Percentiles rank a stretch among this genome's conserved stretches.
Conservation (phyloP, 371 early-diverging fungal species). For the Furculomyces boomerangus region DNA sequence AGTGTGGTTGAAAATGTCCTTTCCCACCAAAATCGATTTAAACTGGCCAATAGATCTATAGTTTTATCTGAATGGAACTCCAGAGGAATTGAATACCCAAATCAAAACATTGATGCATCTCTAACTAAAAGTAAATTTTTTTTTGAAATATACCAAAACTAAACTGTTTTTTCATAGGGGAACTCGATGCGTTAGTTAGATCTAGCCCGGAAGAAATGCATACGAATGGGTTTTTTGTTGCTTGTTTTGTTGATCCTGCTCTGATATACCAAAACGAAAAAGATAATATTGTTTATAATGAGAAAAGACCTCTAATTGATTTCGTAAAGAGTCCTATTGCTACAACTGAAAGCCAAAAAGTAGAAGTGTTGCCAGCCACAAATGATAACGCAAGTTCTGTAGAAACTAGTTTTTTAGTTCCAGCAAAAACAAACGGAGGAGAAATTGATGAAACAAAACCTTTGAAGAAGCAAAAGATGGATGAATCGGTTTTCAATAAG, state of each 20-base stretch:
- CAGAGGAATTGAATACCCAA: conserved; percentile 40
- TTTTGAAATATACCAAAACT: not conserved
- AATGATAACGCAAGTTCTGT: not conserved
- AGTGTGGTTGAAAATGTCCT: conserved; percentile 61
- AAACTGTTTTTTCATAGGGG: conserved; percentile 9
- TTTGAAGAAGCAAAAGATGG: not conserved
- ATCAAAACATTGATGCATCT: conserved; percentile 12
- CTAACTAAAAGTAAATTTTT: conserved; percentile 7
- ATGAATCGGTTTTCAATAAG: not conserved
- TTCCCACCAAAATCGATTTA: conserved; percentile 30
- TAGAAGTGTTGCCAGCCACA: not conserved
- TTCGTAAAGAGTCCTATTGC: not conserved
- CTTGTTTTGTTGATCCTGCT: conserved; percentile 36
- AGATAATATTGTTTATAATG: not conserved
- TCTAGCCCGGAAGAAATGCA: conserved; percentile 45
- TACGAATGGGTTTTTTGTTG: conserved; percentile 76
- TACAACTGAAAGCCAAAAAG: not conserved
- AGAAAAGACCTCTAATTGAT: too few species aligned
- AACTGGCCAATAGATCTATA: conserved; percentile 30
- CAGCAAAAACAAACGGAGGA: not conserved
- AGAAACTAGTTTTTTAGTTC: not conserved
- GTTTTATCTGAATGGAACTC: conserved; percentile 57
- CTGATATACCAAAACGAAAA: not conserved
- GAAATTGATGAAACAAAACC: not conserved
- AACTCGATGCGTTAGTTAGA: conserved; percentile 42